Evolutionary conservation across 805 yeast species (phyloP).

Genomic region (Lipomyces yamadae): DNA sequence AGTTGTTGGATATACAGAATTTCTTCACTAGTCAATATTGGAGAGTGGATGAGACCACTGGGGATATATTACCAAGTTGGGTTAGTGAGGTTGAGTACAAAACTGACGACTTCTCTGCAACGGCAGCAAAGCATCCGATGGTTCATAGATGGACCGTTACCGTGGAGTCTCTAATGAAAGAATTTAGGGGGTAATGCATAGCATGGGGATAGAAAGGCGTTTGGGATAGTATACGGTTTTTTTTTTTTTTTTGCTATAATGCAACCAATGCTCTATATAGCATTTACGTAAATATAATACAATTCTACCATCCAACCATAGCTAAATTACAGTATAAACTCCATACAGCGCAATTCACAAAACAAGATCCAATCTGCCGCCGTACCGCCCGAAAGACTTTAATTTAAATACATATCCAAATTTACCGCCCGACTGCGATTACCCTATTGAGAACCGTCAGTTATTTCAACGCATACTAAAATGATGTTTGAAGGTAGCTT

Average conservation of each 20-base stretch:
- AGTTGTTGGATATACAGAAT: constrained; percentile 18
- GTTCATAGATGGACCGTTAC: constrained; percentile 54
- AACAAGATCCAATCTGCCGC: not conserved
- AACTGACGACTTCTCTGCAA: not conserved
- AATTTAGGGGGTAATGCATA: not conserved
- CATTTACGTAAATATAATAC: not conserved
- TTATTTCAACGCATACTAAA: not conserved
- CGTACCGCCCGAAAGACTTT: not conserved
- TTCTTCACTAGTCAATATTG: constrained; percentile 21
- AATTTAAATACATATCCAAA: not conserved
- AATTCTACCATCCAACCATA: not conserved
- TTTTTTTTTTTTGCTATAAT: not conserved
- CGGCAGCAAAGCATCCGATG: constrained; percentile 48
- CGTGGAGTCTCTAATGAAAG: constrained; percentile 21
- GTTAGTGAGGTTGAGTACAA: not conserved
- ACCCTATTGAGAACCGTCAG: not conserved
- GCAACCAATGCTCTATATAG: not conserved
- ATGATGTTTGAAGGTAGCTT: not conserved
- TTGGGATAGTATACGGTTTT: not conserved
- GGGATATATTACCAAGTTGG: constrained; percentile 25
- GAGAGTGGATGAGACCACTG: constrained; percentile 23
- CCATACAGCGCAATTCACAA: not conserved
- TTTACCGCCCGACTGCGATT: not conserved
- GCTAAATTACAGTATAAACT: not conserved
- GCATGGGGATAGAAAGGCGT: not conserved